Evolutionary conservation across 2,329 filamentous ascomycete species (phyloP), one percentile per base, ranked within the genome.

Genomic region (Penicillium frequentans): DNA sequence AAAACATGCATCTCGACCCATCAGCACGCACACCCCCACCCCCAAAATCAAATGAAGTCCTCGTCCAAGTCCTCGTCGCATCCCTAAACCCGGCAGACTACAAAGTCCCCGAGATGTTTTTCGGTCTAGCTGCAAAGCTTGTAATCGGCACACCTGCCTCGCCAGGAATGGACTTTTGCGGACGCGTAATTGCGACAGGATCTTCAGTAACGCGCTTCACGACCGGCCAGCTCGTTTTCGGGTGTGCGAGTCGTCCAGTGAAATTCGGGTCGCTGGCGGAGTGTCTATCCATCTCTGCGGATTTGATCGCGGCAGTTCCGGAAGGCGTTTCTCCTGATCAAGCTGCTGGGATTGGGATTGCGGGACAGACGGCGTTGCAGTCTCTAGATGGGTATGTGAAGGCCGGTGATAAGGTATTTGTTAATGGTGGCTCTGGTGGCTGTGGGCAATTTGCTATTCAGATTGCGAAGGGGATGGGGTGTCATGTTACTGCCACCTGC

Each of bases 401-500:
- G 23, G 58, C 70, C 4, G 84, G 84, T n/a, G 78, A 83, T 51
- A 81, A 79, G 63, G 77, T 89, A 8, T 84, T 89, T 64, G 81
- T 89, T 69, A 88, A 89, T 61, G 86, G 85, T 13, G 86, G 85
- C 0, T 84, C 80, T 6, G 87, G 87, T 10, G 86, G 86, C 0
- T 81, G 79, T 1, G 87, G 87, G 0, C 79, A 80, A 0, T 87
- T 81, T 56, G 82, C 78, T 0, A 84, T 89, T 52, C 86, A 89
- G 66, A 81, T 89, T 45, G 86, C 86, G 9, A 88, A 87, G 68
- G 74, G 76, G 0, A 65, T 84, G 3, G 86, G 85, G 0, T 86
- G 82, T 62, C 74, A 82, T 59, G 86, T 90, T 31, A 84, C 81
- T 2, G 77, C 79, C 2, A 81, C 79, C 5, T 89, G 86, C 65